Conservation (phyloP, 129 eudicot genomes). For the Flaveria sonorensis region DNA sequence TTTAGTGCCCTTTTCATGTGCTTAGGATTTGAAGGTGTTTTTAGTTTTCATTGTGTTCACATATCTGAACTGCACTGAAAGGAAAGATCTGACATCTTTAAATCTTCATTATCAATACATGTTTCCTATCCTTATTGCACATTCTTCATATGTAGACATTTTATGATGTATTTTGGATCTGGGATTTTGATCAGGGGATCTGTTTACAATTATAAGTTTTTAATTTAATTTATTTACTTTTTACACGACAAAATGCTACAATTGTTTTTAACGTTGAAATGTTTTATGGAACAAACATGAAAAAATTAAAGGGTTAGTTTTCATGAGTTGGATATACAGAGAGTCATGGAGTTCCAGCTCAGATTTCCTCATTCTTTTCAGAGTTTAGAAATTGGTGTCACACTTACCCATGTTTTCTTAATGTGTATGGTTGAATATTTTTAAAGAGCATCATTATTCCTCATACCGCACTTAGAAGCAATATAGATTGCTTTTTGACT, state of each 20-base stretch:
- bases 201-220: background rate
- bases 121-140: background rate
- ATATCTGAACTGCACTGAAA: background rate
- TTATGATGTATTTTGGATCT: background rate
- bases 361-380: constrained; percentile 25
- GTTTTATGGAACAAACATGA: constrained; percentile 4
- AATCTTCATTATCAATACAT: background rate
- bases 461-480: constrained; percentile 11
- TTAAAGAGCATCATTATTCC: constrained; percentile 11
- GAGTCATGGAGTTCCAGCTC: constrained; percentile 14
- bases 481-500: constrained; percentile 1
- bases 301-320: background rate
- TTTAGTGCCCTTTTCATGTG: constrained; percentile 8
- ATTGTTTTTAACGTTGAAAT: background rate
- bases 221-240: background rate
- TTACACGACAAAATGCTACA: background rate
- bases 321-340: background rate
- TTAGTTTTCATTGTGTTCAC: background rate
- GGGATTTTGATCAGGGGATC: background rate
- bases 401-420: constrained; percentile 7
- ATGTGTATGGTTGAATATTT: constrained; percentile 7
- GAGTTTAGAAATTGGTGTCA: constrained; percentile 10
- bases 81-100: background rate
- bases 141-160: background rate
- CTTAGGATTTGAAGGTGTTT: constrained; percentile 2